These are phyloP conservation scores for Cylindrotheca fusiformis DNA, from an alignment of 108 stramenopile species.

Conservation along the genomic window DNA sequence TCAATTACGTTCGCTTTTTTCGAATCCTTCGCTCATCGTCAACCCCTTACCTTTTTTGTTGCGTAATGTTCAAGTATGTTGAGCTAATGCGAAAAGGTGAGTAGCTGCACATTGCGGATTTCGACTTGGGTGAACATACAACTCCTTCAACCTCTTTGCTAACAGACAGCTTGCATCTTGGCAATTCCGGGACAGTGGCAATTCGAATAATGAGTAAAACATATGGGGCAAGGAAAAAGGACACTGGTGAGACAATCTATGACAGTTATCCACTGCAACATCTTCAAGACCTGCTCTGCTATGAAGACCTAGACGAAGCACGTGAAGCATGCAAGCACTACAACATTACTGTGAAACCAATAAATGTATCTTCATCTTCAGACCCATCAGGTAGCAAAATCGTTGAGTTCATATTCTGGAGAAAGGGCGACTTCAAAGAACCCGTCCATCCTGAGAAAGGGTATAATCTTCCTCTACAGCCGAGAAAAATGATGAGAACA, in stretches of 20 bases:
- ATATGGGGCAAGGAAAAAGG: constrained; percentile 69
- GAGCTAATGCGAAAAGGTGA: constrained; percentile 69
- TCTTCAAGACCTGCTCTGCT: constrained; percentile 68
- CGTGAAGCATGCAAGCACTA: constrained; percentile 69
- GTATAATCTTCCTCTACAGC: constrained; percentile 51
- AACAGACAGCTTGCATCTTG: too few species aligned
- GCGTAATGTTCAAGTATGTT: constrained; percentile 90
- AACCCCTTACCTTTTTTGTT: constrained; percentile 79
- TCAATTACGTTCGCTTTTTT: constrained; percentile 87
- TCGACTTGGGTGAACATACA: not conserved
- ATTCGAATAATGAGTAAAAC: constrained; percentile 73
- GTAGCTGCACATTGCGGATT: not conserved
- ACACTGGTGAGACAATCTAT: constrained; percentile 65
- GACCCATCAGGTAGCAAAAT: constrained; percentile 7
- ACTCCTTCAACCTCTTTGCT: not conserved
- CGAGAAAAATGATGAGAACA: constrained; percentile 79
- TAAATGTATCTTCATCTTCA: constrained; percentile 23
- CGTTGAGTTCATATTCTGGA: constrained; percentile 62
- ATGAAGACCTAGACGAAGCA: constrained; percentile 80
- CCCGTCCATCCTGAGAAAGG: constrained; percentile 78
- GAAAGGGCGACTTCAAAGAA: constrained; percentile 59
- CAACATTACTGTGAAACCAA: constrained; percentile 64
- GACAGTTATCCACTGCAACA: constrained; percentile 74
- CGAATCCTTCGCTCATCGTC: constrained; percentile 48
- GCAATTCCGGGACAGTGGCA: too few species aligned